These are phyloP conservation scores for Thielaviopsis euricoi DNA, from an alignment of 2,329 filamentous ascomycete genomes.

Conservation along the genomic window DNA sequence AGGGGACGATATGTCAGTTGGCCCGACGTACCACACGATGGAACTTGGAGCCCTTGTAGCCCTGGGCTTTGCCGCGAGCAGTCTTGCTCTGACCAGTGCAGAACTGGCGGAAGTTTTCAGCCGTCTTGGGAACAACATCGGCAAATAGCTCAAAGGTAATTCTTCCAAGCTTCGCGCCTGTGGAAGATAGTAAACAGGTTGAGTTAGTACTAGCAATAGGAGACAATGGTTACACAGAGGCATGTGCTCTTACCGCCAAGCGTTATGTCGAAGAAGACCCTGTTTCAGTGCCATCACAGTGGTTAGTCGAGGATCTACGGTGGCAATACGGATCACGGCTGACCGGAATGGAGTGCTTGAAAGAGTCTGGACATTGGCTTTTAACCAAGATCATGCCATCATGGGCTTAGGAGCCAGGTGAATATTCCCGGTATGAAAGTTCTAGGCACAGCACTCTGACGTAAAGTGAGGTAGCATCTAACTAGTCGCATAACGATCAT, in stretches of 20 bases:
- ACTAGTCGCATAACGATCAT: not conserved
- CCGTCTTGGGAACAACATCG: constrained; percentile 68
- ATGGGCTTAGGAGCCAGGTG: not conserved
- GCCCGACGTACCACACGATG: constrained; percentile 57
- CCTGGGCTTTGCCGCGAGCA: constrained; percentile 58
- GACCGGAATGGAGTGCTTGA: too few species aligned
- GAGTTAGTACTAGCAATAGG: not conserved
- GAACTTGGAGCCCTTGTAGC: constrained; percentile 90
- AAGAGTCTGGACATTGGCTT: too few species aligned
- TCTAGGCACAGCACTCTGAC: too few species aligned
- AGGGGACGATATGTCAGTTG: too few species aligned
- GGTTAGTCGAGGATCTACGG: too few species aligned
- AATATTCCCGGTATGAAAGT: too few species aligned
- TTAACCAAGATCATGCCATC: too few species aligned
- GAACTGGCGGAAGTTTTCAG: constrained; percentile 94
- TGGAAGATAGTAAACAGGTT: not conserved
- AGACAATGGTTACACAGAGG: not conserved
- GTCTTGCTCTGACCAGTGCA: constrained; percentile 88
- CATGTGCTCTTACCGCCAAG: constrained; percentile 46
- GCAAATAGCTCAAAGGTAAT: constrained; percentile 85
- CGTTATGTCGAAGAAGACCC: constrained; percentile 63
- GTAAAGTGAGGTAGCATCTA: too few species aligned
- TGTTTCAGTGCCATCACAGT: constrained; percentile 13
- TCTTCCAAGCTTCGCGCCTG: constrained; percentile 72
- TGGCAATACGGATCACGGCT: too few species aligned